A percentile compares a stretch with the other conserved stretches of the same genome.
phyloP scores from a whole-genome alignment of 2,329 filamentous ascomycete species.

The Sporothrix brasiliensis region DNA sequence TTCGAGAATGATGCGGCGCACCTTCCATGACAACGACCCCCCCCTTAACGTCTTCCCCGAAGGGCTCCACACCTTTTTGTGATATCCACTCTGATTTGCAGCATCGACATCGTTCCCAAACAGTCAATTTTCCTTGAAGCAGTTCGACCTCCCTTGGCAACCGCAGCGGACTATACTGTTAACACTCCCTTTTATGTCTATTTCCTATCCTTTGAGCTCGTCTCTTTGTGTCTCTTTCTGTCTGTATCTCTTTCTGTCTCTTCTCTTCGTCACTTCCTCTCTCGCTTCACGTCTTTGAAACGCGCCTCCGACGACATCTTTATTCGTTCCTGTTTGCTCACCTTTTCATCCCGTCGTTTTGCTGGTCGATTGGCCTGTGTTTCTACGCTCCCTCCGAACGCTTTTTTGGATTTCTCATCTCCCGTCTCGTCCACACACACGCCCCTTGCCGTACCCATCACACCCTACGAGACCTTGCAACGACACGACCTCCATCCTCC shows the following conservation, averaged over 20 bases:
- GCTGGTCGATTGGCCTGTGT: slow-evolving; percentile 5
- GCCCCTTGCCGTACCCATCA: slow-evolving; percentile 9
- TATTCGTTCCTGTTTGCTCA: background rate
- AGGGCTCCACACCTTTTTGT: background rate
- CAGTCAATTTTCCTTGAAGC: slow-evolving; percentile 16
- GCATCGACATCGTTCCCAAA: slow-evolving; percentile 26
- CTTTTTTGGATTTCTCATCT: slow-evolving; percentile 28
- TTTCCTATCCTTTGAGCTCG: background rate
- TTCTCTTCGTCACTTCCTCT: background rate
- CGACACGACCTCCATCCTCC: slow-evolving; percentile 5
- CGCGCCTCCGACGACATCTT: slow-evolving; percentile 26
- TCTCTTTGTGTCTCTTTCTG: background rate
- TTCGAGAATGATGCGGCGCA: slow-evolving; percentile 18
- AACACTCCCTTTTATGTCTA: background rate
- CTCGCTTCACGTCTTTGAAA: slow-evolving; percentile 26
- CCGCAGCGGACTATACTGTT: background rate
- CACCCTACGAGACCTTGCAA: slow-evolving; percentile 18
- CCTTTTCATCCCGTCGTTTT: background rate
- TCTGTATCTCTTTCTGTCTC: background rate
- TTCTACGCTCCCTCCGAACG: background rate
- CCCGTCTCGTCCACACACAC: background rate
- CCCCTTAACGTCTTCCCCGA: background rate
- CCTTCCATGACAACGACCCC: slow-evolving; percentile 22
- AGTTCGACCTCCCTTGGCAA: slow-evolving; percentile 10
- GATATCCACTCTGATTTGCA: slow-evolving; percentile 27